A percentile compares a stretch with the other conserved stretches of the same genome.
These are phyloP conservation scores for Magnolia changhungtana DNA, from an alignment of 164 flowering plant species.

Conservation along the genomic window DNA sequence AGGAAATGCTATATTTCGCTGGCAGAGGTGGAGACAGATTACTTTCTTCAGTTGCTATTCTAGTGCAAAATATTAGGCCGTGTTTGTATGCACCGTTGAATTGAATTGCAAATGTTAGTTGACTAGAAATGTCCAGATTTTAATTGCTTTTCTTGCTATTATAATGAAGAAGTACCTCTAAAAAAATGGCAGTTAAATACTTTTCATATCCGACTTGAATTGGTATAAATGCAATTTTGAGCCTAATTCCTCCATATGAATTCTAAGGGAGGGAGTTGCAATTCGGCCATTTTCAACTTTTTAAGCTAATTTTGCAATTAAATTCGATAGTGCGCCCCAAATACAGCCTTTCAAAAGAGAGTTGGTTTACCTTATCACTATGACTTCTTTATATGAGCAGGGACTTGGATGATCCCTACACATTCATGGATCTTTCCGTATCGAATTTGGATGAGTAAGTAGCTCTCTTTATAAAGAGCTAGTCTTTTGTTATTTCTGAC, in stretches of 20 bases:
- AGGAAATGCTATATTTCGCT: constrained; percentile 82
- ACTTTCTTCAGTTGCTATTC: neutral
- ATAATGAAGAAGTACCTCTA: no score
- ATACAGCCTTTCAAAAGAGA: neutral
- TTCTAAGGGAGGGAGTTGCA: neutral
- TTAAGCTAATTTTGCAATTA: no score
- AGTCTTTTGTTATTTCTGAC: neutral
- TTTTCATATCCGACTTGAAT: no score
- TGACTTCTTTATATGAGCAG: constrained; percentile 35
- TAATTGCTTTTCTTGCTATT: no score
- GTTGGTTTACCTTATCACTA: neutral
- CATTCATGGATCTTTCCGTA: constrained; percentile 82
- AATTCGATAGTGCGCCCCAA: neutral
- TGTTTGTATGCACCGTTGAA: no score
- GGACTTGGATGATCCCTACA: constrained; percentile 79
- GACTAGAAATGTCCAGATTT: no score
- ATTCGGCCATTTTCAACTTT: neutral
- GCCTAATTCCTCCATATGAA: no score
- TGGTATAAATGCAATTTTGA: no score
- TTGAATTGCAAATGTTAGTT: no score
- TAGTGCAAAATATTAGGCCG: neutral
- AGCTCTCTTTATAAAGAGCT: constrained; percentile 1
- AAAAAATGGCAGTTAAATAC: no score
- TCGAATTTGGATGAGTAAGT: constrained; percentile 86
- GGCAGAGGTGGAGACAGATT: constrained; percentile 65